Conservation (phyloP, 2,329 filamentous ascomycete species). For the Fusarium sp. region DNA sequence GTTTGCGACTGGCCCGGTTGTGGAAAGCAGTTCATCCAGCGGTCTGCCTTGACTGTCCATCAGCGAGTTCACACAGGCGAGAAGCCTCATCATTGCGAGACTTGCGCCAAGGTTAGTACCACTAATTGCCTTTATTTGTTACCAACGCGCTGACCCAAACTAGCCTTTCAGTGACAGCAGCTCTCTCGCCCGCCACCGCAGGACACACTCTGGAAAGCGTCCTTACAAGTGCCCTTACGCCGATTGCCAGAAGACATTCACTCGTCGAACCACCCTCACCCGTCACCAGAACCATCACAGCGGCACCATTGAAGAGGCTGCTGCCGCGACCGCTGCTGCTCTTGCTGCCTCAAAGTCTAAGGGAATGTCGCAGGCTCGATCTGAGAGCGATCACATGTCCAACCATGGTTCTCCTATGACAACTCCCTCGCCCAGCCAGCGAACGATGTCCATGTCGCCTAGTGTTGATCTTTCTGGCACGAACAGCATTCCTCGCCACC, state of each 20-base stretch:
- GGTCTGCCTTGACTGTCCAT: conserved; percentile 94
- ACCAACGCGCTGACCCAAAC: conserved; percentile 25
- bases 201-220: conserved; percentile 94
- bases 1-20: conserved; percentile 90
- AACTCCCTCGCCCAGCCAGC: conserved; percentile 86
- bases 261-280: conserved; percentile 91
- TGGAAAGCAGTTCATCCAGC: conserved; percentile 96
- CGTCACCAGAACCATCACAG: conserved; percentile 96
- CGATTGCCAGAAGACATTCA: conserved; percentile 99
- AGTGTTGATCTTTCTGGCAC: conserved; percentile 77
- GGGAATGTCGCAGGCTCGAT: conserved; percentile 64
- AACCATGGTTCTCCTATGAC: conserved; percentile 79
- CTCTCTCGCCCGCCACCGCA: conserved; percentile 90
- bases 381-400: conserved; percentile 78
- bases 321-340: conserved; percentile 87
- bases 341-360: conserved; percentile 69
- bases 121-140: background rate
- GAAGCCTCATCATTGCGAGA: conserved; percentile 98
- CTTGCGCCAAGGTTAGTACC: conserved; percentile 86
- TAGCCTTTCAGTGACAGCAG: conserved; percentile 97
- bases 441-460: conserved; percentile 83
- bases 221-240: conserved; percentile 98
- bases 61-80: conserved; percentile 96
- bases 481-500: conserved; percentile 74
- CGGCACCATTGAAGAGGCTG: conserved; percentile 93